Evolutionary conservation across 1,284 basidiomycete genomes (phyloP).

Genomic region (Sanguinoderma infundibulare): DNA sequence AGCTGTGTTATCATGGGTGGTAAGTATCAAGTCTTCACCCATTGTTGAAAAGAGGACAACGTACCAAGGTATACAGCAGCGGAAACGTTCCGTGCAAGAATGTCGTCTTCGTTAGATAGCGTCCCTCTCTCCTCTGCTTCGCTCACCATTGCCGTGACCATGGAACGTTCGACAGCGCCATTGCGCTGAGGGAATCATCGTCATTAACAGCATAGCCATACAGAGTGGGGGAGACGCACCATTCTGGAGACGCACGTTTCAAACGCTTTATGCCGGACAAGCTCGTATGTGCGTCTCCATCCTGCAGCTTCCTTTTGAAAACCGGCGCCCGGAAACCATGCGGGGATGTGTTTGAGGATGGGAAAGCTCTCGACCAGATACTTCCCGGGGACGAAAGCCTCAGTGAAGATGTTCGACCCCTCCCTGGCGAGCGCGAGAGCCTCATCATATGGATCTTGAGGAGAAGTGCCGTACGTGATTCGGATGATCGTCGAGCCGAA

Average conservation of each 20-base stretch:
- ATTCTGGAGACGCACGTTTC: background rate
- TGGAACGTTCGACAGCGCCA: background rate
- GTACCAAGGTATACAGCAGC: conserved; percentile 6
- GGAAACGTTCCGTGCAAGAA: conserved; percentile 1
- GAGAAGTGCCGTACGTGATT: conserved; percentile 37
- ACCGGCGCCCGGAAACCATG: conserved; percentile 16
- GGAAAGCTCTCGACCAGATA: conserved; percentile 20
- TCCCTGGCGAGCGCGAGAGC: conserved; percentile 3
- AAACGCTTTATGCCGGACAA: background rate
- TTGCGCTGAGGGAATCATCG: background rate
- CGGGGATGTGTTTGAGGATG: conserved; percentile 6
- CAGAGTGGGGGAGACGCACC: background rate
- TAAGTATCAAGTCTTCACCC: background rate
- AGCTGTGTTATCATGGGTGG: background rate
- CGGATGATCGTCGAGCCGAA: conserved; percentile 19
- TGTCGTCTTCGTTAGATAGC: background rate
- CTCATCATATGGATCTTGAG: conserved; percentile 21
- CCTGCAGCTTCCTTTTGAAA: conserved; percentile 9
- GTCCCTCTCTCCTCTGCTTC: background rate
- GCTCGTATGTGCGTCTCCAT: background rate
- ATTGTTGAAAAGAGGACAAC: background rate
- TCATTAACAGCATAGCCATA: background rate
- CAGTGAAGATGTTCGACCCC: conserved; percentile 3
- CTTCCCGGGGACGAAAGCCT: conserved; percentile 12
- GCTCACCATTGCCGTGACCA: background rate